Evolutionary conservation across 2,329 filamentous ascomycete species (phyloP), one percentile per base, ranked within the genome.

Genomic region (Alternaria brassicicola): DNA sequence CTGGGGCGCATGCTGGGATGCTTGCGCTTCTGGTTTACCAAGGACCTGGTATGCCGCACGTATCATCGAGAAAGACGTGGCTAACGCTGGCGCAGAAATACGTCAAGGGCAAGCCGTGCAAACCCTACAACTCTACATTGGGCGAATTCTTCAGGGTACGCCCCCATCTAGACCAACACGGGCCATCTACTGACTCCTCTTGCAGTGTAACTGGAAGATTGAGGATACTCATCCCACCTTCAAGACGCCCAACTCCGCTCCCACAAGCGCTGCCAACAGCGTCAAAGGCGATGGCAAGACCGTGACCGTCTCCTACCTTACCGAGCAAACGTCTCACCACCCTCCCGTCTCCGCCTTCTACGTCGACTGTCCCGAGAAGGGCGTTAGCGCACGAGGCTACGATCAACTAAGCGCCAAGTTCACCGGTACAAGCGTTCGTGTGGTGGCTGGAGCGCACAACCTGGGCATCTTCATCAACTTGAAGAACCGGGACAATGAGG

Each of bases 341-440:
- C 95, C 95, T 31, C 95, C 95, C 9, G 94, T 99, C 65, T 98
- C 94, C 67, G 95, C 95, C 13, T 99, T 96, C 78, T 94, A 91
- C 77, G 89, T 97, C 64, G 89, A 93, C 73, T 99, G 95, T 74
- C 93, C 93, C 0, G 91, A 96, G 67, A 93, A 92, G 74, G 95
- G 94, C 26, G 85, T 99, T 65, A 88, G 87, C 35, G 95, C 95
- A 15, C 86, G 90, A 57, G 95, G 95, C 1, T 99, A 94, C 74
- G 95, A 99, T 74, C 95, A 99, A 81, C 89, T 99, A 70, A 94
- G 91, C 67, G 95, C 95, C 73, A 98, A 97, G 78, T 99, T 99
- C 79, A 98, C 95, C 1, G 95, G 95, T 56, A 97, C 95, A 17
- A 94, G 91, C 68, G 86, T 99, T 77, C 92, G 93, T 74, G 94